Conservation (phyloP, 352 stramenopile genomes). For the Globisporangium takayamanum region DNA sequence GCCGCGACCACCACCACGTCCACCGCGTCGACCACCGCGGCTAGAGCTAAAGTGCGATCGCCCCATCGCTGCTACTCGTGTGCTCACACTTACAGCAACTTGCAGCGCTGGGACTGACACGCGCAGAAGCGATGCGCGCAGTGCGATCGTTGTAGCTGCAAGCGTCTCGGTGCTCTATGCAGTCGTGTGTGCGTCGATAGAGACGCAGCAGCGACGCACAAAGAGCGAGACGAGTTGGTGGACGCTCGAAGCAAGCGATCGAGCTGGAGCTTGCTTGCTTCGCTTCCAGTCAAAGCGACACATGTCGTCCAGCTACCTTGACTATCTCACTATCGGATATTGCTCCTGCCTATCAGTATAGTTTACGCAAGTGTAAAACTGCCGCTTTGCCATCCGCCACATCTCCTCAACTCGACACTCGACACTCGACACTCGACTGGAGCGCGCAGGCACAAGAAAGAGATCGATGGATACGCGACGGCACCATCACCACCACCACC, state of each 20-base stretch:
- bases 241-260: background rate
- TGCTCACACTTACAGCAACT: background rate
- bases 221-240: background rate
- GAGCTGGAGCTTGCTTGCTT: too few relatives aligned
- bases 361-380: too few relatives aligned
- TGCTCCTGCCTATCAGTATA: too few relatives aligned
- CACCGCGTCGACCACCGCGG: constrained; percentile 16
- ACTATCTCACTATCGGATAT: too few relatives aligned
- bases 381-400: too few relatives aligned
- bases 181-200: background rate
- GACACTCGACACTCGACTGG: too few relatives aligned
- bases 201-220: background rate
- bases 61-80: constrained; percentile 3
- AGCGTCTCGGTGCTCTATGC: background rate
- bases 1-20: constrained; percentile 13
- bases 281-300: too few relatives aligned
- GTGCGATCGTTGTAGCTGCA: background rate
- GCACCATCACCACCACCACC: constrained; percentile 8
- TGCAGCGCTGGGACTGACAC: background rate
- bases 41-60: constrained; percentile 17
- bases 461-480: constrained; percentile 4
- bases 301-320: too few relatives aligned
- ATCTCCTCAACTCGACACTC: too few relatives aligned
- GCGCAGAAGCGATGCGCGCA: background rate
- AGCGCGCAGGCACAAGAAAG: background rate